Base-by-base conservation (phyloP, 2,329 filamentous ascomycete genomes). In the Cercospora sp. region DNA sequence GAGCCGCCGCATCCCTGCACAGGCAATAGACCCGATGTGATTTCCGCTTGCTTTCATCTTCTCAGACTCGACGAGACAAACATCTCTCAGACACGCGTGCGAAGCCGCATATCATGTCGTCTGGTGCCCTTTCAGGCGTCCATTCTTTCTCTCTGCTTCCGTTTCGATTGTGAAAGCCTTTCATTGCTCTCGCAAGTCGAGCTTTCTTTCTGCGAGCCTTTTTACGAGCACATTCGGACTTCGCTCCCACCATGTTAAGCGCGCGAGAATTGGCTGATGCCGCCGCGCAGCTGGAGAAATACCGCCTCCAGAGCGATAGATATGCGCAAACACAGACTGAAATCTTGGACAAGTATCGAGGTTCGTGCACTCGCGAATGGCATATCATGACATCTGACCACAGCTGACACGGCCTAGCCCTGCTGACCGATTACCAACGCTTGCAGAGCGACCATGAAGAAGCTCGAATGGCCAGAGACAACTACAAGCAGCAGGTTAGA, bases 381-480 rank as follows among this genome's bases (percentile, higher is more conserved):
- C 10, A 13, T 3, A 4, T 5, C 9, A 33, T 12, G 2, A 33
- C 3, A 33, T 4, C 31, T 36, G 13, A 33, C 33, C 12, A 36
- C 13, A 16, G 33, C 33, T 36, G 33, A 36, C 33, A 36, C 12
- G 5, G 33, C 33, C 5, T 5, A 36, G 62, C 51, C 36, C 78
- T 89, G 6, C 77, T 89, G n/a, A 80, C 83, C 6, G 81, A 84
- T 67, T 88, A 89, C 76, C 84, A 81, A 66, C 79, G 81, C 0
- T 79, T 89, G 31, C 87, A 85, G 73, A 86, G 82, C 69, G 84
- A 88, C 68, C 87, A 85, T 64, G 86, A 88, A 70, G 84, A 88
- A 69, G 85, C 85, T 69, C 82, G 84, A 48, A 84, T 85, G 60
- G 70, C 81, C 0, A 79, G 85, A 3, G 85, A 87, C 68, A 82